Percentiles rank a stretch among this genome's conserved stretches.
Conservation (phyloP, 805 yeast species). For the Lachancea kluyveri region DNA sequence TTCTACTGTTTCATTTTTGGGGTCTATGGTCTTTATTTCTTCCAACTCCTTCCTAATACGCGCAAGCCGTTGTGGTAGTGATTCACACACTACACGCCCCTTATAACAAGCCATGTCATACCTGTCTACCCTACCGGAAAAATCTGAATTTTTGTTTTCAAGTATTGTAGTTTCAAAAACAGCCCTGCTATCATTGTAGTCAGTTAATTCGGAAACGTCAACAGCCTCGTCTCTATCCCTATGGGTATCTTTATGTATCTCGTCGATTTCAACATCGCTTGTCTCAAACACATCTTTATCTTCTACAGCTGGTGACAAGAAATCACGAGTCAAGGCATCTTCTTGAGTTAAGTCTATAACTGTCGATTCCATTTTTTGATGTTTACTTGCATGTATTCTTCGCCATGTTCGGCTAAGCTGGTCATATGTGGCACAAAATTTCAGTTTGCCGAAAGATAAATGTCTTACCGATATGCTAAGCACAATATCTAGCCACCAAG, state of each 20-base stretch:
- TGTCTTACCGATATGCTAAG: neutral
- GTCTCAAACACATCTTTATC: slow-evolving; percentile 6
- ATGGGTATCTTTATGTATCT: neutral
- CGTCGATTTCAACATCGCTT: slow-evolving; percentile 3
- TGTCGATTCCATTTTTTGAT: no score
- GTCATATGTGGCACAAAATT: no score
- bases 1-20: neutral
- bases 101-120: neutral
- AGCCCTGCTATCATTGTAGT: slow-evolving; percentile 1
- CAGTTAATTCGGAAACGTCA: neutral
- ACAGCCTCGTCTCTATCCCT: neutral
- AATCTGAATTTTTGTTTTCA: slow-evolving; percentile 4
- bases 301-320: no score
- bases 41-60: slow-evolving; percentile 12
- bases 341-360: no score
- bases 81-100: neutral
- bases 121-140: slow-evolving; percentile 5
- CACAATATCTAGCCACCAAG: neutral
- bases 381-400: no score
- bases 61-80: slow-evolving; percentile 5
- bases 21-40: slow-evolving; percentile 6
- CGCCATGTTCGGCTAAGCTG: no score
- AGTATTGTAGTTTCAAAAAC: slow-evolving; percentile 3
- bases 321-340: no score
- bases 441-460: neutral